Evolutionary conservation across 805 yeast genomes (phyloP).

Genomic region (Yamadazyma philogaea): DNA sequence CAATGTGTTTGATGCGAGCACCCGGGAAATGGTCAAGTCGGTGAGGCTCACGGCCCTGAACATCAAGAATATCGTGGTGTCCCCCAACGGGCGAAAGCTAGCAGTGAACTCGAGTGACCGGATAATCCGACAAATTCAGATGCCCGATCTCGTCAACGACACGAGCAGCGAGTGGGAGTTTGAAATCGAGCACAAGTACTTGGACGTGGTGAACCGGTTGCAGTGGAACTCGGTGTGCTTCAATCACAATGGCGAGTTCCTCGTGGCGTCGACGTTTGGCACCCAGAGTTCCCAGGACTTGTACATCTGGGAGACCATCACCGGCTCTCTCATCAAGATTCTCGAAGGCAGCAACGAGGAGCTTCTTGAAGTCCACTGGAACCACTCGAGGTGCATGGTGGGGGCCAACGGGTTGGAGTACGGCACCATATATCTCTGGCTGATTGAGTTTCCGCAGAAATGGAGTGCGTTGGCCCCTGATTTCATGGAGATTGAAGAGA

Average conservation of each 20-base stretch:
- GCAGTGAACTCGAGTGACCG: slow-evolving; percentile 79
- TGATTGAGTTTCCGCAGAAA: slow-evolving; percentile 76
- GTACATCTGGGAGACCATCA: slow-evolving; percentile 86
- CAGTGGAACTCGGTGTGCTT: slow-evolving; percentile 85
- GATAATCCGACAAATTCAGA: slow-evolving; percentile 58
- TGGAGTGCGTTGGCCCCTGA: slow-evolving; percentile 98
- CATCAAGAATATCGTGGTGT: slow-evolving; percentile 63
- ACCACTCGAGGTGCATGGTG: slow-evolving; percentile 66
- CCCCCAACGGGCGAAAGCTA: slow-evolving; percentile 57
- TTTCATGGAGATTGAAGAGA: slow-evolving; percentile 90
- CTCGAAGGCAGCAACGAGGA: slow-evolving; percentile 91
- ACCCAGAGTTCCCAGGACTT: slow-evolving; percentile 73
- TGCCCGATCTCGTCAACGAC: slow-evolving; percentile 42
- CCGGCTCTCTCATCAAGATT: slow-evolving; percentile 86
- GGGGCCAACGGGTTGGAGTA: slow-evolving; percentile 84
- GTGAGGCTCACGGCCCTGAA: slow-evolving; percentile 63
- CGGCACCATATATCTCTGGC: slow-evolving; percentile 82
- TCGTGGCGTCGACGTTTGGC: slow-evolving; percentile 87
- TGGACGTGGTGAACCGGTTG: slow-evolving; percentile 81
- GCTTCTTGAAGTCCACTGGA: slow-evolving; percentile 83
- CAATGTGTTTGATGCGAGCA: slow-evolving; percentile 41
- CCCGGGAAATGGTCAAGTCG: slow-evolving; percentile 41
- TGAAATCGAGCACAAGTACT: slow-evolving; percentile 76
- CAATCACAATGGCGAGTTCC: slow-evolving; percentile 72
- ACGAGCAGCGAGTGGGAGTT: slow-evolving; percentile 43